Base-by-base conservation (phyloP, 495 filamentous ascomycete species). In the Aspergillus asperescens region DNA sequence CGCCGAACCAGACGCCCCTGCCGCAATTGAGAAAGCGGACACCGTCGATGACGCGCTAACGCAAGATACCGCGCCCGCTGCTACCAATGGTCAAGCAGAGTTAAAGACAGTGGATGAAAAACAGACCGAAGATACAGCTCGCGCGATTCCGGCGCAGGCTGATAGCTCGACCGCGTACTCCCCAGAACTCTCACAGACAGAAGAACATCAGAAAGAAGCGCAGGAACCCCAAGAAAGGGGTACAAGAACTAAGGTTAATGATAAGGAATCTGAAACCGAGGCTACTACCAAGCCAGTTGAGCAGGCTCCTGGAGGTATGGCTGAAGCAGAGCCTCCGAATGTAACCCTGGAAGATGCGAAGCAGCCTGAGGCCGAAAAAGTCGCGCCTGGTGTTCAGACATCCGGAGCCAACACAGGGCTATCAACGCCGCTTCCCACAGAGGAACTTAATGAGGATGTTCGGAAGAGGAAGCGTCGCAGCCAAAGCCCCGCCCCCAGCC, bases 391-490 rank as follows among this genome's bases (percentile, higher is more conserved):
- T 18, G 18, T 50, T 27, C 60, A 57, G 7, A 41, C 60, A 18
- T 65, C 69, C 0, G 69, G 61, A 22, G 45, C 45, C 13, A 63
- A 59, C 22, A 72, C 69, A 0, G 66, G 35, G 28, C 20, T 70
- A 16, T 69, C 71, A 1, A 70, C 69, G 10, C 65, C 71, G 20
- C 55, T 73, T 6, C 64, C 63, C 12, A 19, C 57, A 1, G 68
- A 72, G 50, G 71, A 71, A 32, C 42, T 65, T 16, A 23, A 70
- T 25, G 82, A 85, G 39, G 87, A 90, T 55, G 67, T 66, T 16
- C 80, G 79, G 49, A 90, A 88, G 66, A 77, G 88, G 41, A 91
- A 90, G 69, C 81, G 88, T 31, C 77, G 84, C 55, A 90, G 85
- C 42, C 72, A 78, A 46, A 89, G 79, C 54, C 88, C 87, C 12